Base-by-base conservation (phyloP, 2,329 filamentous ascomycete genomes). In the Knoxdaviesia proteae region DNA sequence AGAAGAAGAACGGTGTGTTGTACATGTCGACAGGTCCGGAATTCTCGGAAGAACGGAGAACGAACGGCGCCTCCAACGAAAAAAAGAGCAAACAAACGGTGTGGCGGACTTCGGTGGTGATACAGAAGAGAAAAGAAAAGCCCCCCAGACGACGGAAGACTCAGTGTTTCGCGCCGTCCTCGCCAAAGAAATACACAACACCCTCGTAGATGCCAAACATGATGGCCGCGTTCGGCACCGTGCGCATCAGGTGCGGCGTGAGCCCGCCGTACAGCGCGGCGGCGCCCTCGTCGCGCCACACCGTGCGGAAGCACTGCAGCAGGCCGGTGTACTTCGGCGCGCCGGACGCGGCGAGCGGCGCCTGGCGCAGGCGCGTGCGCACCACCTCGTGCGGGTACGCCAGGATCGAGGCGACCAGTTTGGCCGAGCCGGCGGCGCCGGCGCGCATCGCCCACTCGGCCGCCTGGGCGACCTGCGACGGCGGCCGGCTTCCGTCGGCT, bases 321-420 rank as follows among this genome's bases (percentile, higher is more conserved):
- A 96, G 67, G 4, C 87, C 86, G 0, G 81, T 90, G 57, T 96
- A 96, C 57, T 93, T 94, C 48, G 78, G 72, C 29, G 70, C 66
- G 3, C 80, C 80, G 7, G 43, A 41, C 50, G 72, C 70, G 47
- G 68, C 71, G 58, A 70, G 67, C n/a, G 88, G 87, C 1, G 81
- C 84, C 58, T 92, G 84, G 53, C 88, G 74, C 52, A 94, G 64
- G 44, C 87, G 70, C 10, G 87, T 94, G 47, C 87, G 72, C 0
- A 86, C 80, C 53, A 86, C 82, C 68, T 96, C 88, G 54, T 94
- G 88, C 1, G 88, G 88, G 62, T 94, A 96, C 20, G 87, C 88
- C 49, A 84, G 62, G 37, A 90, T 65, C 33, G 84, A 80, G 7
- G 88, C 87, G 44, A 93, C 61, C 44, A 94, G 70, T 61, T 96